Evolutionary conservation across 2,329 filamentous ascomycete genomes (phyloP).

Genomic region (Penicillium sp.): DNA sequence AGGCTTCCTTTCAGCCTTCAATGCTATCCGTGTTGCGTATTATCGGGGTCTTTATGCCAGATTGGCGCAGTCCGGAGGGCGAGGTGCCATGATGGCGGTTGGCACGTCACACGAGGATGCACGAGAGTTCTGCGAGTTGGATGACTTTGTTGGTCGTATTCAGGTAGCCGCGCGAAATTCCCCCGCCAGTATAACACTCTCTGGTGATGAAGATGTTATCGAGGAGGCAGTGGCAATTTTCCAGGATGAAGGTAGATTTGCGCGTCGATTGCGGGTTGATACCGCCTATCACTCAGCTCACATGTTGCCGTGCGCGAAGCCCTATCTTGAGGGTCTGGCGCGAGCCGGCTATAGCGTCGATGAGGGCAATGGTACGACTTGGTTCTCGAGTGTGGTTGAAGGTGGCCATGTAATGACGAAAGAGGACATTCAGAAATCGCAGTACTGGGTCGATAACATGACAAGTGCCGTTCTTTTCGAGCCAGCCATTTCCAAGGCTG

Average conservation of each 20-base stretch:
- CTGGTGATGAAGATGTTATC: constrained; percentile 40
- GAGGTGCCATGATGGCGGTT: constrained; percentile 5
- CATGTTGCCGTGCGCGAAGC: constrained; percentile 36
- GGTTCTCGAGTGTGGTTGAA: constrained; percentile 36
- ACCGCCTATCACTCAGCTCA: constrained; percentile 50
- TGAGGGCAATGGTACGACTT: not conserved
- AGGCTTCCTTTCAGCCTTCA: constrained; percentile 8
- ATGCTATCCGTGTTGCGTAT: constrained; percentile 25
- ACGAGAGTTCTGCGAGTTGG: constrained; percentile 16
- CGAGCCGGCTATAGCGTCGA: constrained; percentile 4
- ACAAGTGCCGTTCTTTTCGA: constrained; percentile 42
- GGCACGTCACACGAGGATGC: constrained; percentile 34
- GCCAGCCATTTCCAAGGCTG: constrained; percentile 23
- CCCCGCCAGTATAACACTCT: constrained; percentile 44
- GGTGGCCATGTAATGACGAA: not conserved
- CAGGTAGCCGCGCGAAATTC: constrained; percentile 42
- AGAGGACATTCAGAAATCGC: not conserved
- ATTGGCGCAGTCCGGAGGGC: too few relatives aligned
- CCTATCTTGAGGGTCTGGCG: constrained; percentile 26
- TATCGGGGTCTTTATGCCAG: constrained; percentile 16
- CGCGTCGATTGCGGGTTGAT: constrained; percentile 34
- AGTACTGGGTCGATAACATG: constrained; percentile 48
- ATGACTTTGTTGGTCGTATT: constrained; percentile 23
- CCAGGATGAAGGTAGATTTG: constrained; percentile 9
- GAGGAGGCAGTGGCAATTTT: constrained; percentile 4